These are phyloP conservation scores for Sisymbrium irio DNA, from an alignment of 345 rosid genomes.

Conservation along the genomic window DNA sequence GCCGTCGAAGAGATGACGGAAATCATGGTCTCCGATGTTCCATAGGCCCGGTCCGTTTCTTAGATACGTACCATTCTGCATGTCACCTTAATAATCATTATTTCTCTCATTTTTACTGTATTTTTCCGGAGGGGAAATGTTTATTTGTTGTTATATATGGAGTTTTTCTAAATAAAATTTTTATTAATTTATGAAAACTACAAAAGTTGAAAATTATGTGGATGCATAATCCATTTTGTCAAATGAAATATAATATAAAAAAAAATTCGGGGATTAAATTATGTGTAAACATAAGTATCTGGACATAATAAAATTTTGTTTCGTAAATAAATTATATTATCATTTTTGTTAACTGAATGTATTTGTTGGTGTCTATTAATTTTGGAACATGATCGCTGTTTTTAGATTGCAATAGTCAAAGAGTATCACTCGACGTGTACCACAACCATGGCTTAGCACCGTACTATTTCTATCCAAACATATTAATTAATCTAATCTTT, in stretches of 20 bases:
- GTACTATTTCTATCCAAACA: neutral
- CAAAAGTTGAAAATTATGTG: neutral
- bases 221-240: neutral
- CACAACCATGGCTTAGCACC: neutral
- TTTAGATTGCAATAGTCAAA: neutral
- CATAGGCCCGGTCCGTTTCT: conserved; percentile 95
- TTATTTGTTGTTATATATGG: neutral
- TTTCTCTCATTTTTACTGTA: neutral
- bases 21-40: conserved; percentile 73
- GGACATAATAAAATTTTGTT: neutral
- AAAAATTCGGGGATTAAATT: no score
- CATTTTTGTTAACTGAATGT: neutral
- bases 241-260: no score
- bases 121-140: neutral
- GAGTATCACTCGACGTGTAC: neutral
- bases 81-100: conserved; percentile 1
- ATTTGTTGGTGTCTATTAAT: neutral
- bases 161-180: neutral
- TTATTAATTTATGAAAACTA: neutral
- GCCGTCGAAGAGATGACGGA: conserved; percentile 97
- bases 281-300: neutral
- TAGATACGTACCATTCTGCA: conserved; percentile 90
- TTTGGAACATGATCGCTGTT: neutral
- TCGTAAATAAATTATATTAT: neutral
- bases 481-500: neutral